Evolutionary conservation across 2,329 filamentous ascomycete species (phyloP).

Genomic region (Fusarium secorum): DNA sequence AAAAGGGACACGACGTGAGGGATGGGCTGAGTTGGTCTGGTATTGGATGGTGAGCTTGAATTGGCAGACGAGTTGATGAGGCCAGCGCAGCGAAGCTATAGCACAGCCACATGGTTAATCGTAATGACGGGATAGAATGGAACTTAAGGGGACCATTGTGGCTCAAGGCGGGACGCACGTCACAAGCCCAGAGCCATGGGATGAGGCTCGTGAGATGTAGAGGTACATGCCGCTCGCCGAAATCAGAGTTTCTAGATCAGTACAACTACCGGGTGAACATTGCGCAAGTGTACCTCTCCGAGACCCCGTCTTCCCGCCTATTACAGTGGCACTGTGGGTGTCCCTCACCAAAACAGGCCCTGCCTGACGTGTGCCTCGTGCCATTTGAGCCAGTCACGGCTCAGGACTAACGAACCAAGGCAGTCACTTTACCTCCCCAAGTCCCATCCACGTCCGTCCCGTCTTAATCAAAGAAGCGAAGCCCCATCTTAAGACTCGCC

Average conservation of each 20-base stretch:
- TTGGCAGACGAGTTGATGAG: constrained; percentile 36
- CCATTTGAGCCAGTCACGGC: constrained; percentile 30
- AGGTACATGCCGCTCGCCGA: not conserved
- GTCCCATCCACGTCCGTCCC: constrained; percentile 24
- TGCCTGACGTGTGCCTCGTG: constrained; percentile 41
- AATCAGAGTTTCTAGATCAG: not conserved
- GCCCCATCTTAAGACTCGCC: constrained; percentile 35
- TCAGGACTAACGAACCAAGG: constrained; percentile 31
- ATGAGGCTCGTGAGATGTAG: constrained; percentile 18
- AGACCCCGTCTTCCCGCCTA: constrained; percentile 27
- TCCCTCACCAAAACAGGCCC: constrained; percentile 32
- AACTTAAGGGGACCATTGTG: constrained; percentile 11
- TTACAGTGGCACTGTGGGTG: constrained; percentile 29
- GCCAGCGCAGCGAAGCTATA: constrained; percentile 43
- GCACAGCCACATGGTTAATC: constrained; percentile 39
- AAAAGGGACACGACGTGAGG: constrained; percentile 38
- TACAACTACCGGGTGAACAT: not conserved
- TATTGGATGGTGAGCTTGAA: constrained; percentile 22
- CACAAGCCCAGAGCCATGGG: constrained; percentile 16
- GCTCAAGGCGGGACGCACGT: constrained; percentile 24
- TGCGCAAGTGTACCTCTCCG: constrained; percentile 16
- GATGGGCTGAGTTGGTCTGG: constrained; percentile 29
- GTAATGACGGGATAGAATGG: constrained; percentile 18
- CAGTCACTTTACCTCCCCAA: constrained; percentile 30
- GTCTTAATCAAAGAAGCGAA: constrained; percentile 34